These are phyloP conservation scores for Eucommia ulmoides DNA, from an alignment of 257 asterid genomes.

Conservation along the genomic window DNA sequence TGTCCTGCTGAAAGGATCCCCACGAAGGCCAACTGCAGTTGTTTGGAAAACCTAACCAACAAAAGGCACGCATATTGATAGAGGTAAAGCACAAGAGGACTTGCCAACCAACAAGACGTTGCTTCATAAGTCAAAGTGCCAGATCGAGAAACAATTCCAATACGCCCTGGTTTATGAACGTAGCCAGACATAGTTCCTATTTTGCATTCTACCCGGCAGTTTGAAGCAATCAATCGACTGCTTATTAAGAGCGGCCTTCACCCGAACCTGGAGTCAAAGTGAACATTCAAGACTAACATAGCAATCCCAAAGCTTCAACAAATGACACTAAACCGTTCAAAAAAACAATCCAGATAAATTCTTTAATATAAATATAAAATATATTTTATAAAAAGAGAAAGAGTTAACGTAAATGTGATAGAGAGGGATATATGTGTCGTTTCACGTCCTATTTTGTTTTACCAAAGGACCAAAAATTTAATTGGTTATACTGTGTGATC, in stretches of 20 bases:
- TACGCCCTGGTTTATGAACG: conserved; percentile 95
- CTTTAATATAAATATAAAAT: no score
- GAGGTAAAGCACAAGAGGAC: conserved; percentile 3
- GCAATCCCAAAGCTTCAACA: no score
- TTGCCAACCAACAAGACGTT: conserved; percentile 20
- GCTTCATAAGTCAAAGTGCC: conserved; percentile 90
- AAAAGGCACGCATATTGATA: conserved; percentile 4
- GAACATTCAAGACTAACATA: no score
- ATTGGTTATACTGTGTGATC: no score
- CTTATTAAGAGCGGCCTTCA: conserved; percentile 72
- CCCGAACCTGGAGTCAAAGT: conserved; percentile 66
- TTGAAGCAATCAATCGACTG: conserved; percentile 93
- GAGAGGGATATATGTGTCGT: no score
- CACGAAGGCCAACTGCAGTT: conserved; percentile 98
- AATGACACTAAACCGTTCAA: no score
- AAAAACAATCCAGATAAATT: no score
- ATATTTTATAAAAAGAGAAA: no score
- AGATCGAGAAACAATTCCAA: conserved; percentile 89
- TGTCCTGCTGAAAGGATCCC: conserved; percentile 97
- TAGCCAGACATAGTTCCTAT: conserved; percentile 98
- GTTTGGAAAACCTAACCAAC: conserved; percentile 99
- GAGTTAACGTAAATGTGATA: no score
- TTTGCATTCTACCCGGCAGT: conserved; percentile 98
- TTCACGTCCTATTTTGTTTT: no score
- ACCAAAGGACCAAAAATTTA: no score